Percentiles rank a stretch among this genome's conserved stretches.
Evolutionary conservation across 116 monocot genomes (phyloP).

Genomic region (Cymodocea nodosa): DNA sequence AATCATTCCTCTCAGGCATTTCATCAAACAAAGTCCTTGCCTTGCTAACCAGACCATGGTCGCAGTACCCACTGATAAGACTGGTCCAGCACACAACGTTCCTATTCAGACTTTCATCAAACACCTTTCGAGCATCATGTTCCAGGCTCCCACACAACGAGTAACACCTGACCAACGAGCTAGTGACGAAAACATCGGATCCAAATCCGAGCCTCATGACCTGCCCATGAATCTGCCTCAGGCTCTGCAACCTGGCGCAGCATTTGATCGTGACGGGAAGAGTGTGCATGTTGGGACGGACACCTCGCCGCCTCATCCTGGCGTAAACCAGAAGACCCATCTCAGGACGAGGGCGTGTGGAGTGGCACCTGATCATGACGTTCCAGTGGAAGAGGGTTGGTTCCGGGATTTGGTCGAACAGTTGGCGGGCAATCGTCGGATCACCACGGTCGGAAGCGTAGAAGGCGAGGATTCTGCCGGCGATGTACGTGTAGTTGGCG

Average conservation of each 20-base stretch:
- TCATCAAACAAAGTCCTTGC: conserved; percentile 37
- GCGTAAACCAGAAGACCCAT: conserved; percentile 19
- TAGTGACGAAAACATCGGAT: conserved; percentile 35
- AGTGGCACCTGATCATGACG: conserved; percentile 41
- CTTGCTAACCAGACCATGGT: conserved; percentile 13
- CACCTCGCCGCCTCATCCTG: conserved; percentile 15
- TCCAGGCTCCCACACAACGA: conserved; percentile 15
- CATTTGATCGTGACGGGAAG: conserved; percentile 36
- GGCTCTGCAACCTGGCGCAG: conserved; percentile 1
- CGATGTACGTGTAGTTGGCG: conserved; percentile 39
- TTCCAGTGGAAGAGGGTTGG: conserved; percentile 55
- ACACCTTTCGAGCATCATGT: conserved; percentile 31
- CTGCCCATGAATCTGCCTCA: conserved; percentile 39
- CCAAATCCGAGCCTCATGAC: conserved; percentile 32
- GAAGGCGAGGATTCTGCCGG: conserved; percentile 39
- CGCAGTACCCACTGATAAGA: conserved; percentile 33
- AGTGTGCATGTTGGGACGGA: conserved; percentile 51
- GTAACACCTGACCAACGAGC: conserved; percentile 35
- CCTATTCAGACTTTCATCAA: conserved; percentile 23
- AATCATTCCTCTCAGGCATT: conserved; percentile 40
- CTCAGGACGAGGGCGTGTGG: conserved; percentile 14
- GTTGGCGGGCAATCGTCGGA: conserved; percentile 8
- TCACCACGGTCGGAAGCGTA: conserved; percentile 13
- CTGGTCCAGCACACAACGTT: conserved; percentile 53
- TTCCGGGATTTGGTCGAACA: conserved; percentile 27